phyloP scores from a whole-genome alignment of 495 filamentous ascomycete genomes.

The Talaromyces adpressus region DNA sequence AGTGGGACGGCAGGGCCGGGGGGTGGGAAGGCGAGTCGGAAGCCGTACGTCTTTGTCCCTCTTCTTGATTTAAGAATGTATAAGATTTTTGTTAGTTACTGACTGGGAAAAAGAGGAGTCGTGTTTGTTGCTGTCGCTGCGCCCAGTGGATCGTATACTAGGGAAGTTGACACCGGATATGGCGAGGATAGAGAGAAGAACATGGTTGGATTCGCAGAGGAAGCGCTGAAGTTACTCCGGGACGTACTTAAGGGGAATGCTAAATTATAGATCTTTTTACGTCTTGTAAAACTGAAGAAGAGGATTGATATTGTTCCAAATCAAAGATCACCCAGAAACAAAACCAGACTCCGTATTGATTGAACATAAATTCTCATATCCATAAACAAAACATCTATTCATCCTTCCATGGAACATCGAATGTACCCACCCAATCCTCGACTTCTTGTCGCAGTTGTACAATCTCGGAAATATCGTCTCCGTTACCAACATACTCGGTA shows the following conservation, averaged over 20 bases:
- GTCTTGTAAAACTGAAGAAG: conserved; percentile 2
- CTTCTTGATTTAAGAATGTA: conserved; percentile 9
- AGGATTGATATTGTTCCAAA: conserved; percentile 1
- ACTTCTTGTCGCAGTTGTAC: conserved; percentile 83
- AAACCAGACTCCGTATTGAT: not conserved
- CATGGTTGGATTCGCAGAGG: conserved; percentile 56
- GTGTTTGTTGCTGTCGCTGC: conserved; percentile 50
- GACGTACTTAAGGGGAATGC: conserved; percentile 47
- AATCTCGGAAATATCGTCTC: conserved; percentile 79
- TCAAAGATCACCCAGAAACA: not conserved
- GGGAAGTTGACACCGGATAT: conserved; percentile 47
- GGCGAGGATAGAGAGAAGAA: conserved; percentile 47
- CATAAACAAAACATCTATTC: conserved; percentile 19
- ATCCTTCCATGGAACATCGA: conserved; percentile 75
- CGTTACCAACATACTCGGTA: conserved; percentile 72
- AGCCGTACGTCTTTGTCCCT: conserved; percentile 34
- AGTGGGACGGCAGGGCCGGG: conserved; percentile 58
- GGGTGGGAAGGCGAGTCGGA: conserved; percentile 50
- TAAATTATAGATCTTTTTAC: conserved; percentile 24
- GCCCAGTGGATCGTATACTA: conserved; percentile 38
- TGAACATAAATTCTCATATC: not conserved
- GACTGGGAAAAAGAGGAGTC: conserved; percentile 38
- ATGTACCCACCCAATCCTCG: conserved; percentile 91
- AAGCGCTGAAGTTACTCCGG: conserved; percentile 45
- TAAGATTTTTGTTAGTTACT: not conserved